Percentiles rank a stretch among this genome's conserved stretches.
Evolutionary conservation across 1,284 basidiomycete species (phyloP).

Genomic region (Prillingera fragicola): DNA sequence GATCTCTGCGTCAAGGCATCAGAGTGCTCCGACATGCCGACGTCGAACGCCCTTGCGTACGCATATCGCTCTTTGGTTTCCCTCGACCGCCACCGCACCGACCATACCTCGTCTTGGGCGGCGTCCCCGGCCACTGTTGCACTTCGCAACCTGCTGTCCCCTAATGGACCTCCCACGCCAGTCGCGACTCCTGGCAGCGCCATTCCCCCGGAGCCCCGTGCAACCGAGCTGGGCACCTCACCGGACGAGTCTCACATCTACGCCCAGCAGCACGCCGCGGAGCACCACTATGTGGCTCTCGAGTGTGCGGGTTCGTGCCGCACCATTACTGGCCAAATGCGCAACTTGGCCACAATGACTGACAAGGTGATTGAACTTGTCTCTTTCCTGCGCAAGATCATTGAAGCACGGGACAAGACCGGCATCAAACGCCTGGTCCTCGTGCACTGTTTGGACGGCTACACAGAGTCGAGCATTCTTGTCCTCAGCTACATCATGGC

Average conservation of each 20-base stretch:
- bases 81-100: slow-evolving; percentile 24
- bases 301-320: slow-evolving; percentile 44
- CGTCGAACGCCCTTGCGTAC: slow-evolving; percentile 15
- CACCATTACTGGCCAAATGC: slow-evolving; percentile 38
- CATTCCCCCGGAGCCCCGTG: slow-evolving; percentile 16
- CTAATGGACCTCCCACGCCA: neutral
- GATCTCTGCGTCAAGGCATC: slow-evolving; percentile 46
- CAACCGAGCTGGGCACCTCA: slow-evolving; percentile 7
- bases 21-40: slow-evolving; percentile 46
- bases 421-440: slow-evolving; percentile 38
- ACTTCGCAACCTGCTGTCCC: slow-evolving; percentile 41
- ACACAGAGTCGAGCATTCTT: slow-evolving; percentile 82
- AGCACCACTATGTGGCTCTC: slow-evolving; percentile 37
- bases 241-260: slow-evolving; percentile 17
- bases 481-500: slow-evolving; percentile 87
- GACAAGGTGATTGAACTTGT: slow-evolving; percentile 43
- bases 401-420: slow-evolving; percentile 37
- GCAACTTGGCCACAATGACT: slow-evolving; percentile 38
- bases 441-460: slow-evolving; percentile 50
- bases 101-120: slow-evolving; percentile 22
- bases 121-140: slow-evolving; percentile 43
- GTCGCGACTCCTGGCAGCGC: slow-evolving; percentile 10
- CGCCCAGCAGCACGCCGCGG: slow-evolving; percentile 16
- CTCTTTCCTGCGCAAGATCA: slow-evolving; percentile 38
- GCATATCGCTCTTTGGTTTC: slow-evolving; percentile 30